A percentile compares a stretch with the other conserved stretches of the same genome.
phyloP scores from a whole-genome alignment of 331 rosid genomes.

The Telfairia occidentalis region DNA sequence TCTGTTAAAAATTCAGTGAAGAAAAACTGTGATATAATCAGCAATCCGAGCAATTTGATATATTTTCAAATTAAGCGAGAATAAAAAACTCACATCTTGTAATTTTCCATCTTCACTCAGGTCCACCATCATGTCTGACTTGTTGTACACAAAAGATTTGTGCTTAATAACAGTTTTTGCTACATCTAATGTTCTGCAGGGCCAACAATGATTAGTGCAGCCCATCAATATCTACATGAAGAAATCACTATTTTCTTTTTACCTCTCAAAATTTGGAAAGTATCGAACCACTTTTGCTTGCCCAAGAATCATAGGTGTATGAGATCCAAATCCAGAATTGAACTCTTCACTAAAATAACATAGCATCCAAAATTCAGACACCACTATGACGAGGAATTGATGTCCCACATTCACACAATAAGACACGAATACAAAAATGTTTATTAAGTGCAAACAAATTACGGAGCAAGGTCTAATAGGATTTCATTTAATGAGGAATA shows the following conservation, averaged over 20 bases:
- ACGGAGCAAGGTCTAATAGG: not conserved
- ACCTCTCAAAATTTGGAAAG: slow-evolving; percentile 76
- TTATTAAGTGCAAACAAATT: not conserved
- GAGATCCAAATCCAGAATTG: slow-evolving; percentile 76
- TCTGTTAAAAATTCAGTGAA: not conserved
- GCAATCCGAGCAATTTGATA: not conserved
- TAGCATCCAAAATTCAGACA: not conserved
- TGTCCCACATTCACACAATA: not conserved
- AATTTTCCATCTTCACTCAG: slow-evolving; percentile 64
- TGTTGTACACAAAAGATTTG: slow-evolving; percentile 45
- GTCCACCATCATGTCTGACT: slow-evolving; percentile 53
- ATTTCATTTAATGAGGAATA: slow-evolving; percentile 15
- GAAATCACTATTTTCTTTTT: slow-evolving; percentile 9
- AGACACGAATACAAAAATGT: not conserved
- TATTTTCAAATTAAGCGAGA: not conserved
- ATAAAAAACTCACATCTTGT: slow-evolving; percentile 39
- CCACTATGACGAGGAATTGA: not conserved
- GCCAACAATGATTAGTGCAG: slow-evolving; percentile 25
- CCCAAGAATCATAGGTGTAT: slow-evolving; percentile 85
- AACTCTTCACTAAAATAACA: slow-evolving; percentile 56
- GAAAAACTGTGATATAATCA: not conserved
- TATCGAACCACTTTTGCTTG: slow-evolving; percentile 94
- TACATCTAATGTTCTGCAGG: slow-evolving; percentile 58
- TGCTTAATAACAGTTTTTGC: slow-evolving; percentile 73
- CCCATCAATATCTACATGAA: not conserved